A percentile compares a stretch with the other conserved stretches of the same genome.
Evolutionary conservation across 2,329 filamentous ascomycete species (phyloP).

Genomic region (Monosporascus sp.): DNA sequence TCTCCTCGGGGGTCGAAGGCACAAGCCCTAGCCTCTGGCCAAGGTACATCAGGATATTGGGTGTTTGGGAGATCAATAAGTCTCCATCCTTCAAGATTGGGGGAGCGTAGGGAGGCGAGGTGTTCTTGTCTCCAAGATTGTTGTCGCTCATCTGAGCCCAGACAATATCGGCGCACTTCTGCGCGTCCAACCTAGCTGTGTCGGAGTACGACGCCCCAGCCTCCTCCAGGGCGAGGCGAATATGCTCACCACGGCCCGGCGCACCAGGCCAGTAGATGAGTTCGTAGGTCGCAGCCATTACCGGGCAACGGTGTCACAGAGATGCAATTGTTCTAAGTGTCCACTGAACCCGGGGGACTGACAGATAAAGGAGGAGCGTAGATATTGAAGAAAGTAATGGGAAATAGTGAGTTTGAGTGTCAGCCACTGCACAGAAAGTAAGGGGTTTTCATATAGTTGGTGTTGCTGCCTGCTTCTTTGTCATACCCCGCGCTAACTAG

Average conservation of each 20-base stretch:
- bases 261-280: conserved; percentile 65
- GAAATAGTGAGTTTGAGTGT: too few species aligned
- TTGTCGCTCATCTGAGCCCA: conserved; percentile 38
- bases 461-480: too few species aligned
- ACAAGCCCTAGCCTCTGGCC: conserved; percentile 53
- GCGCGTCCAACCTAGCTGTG: conserved; percentile 33
- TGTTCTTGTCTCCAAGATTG: conserved; percentile 43
- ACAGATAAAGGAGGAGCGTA: too few species aligned
- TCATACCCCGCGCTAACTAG: too few species aligned
- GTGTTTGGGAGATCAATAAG: conserved; percentile 60
- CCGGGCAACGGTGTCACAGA: neutral
- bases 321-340: too few species aligned
- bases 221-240: conserved; percentile 67
- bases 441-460: too few species aligned
- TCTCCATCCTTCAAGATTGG: conserved; percentile 60
- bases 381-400: too few species aligned
- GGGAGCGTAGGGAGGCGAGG: conserved; percentile 59
- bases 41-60: conserved; percentile 67
- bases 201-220: conserved; percentile 59
- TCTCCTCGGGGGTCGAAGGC: conserved; percentile 23
- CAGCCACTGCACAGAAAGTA: too few species aligned
- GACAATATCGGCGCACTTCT: conserved; percentile 35
- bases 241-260: conserved; percentile 67
- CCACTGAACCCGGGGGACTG: too few species aligned
- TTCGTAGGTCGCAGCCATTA: conserved; percentile 42